phyloP scores from a whole-genome alignment of 805 yeast genomes.

The Yamadazyma olivae region DNA sequence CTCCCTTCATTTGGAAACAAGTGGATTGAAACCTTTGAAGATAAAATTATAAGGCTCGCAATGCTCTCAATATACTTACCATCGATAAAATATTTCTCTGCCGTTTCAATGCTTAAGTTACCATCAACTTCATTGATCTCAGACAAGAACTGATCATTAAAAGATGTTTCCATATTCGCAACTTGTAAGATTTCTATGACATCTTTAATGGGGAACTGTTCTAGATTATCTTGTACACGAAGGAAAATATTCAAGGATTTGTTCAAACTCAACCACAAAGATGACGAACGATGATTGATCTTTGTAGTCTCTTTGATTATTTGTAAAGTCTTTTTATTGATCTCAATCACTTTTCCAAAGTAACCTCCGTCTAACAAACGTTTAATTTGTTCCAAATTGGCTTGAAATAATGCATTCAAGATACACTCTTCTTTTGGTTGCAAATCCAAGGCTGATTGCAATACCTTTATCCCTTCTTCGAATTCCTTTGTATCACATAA shows the following conservation, averaged over 20 bases:
- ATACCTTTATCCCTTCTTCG: constrained; percentile 51
- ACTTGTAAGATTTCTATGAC: constrained; percentile 19
- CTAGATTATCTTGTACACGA: constrained; percentile 51
- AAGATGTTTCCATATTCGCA: constrained; percentile 5
- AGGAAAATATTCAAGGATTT: constrained; percentile 56
- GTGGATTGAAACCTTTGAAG: constrained; percentile 44
- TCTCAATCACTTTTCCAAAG: constrained; percentile 59
- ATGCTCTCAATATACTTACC: constrained; percentile 28
- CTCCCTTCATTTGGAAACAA: constrained; percentile 40
- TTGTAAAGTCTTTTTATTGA: constrained; percentile 46
- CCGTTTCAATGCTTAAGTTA: constrained; percentile 14
- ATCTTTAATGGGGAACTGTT: constrained; percentile 43
- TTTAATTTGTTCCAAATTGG: constrained; percentile 52
- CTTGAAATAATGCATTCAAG: constrained; percentile 53
- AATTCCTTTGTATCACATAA: constrained; percentile 63
- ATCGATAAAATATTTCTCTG: constrained; percentile 15
- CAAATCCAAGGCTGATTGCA: constrained; percentile 39
- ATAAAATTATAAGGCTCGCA: constrained; percentile 39
- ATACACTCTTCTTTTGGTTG: constrained; percentile 48
- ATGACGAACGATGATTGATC: constrained; percentile 39
- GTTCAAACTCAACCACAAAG: constrained; percentile 65
- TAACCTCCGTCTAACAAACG: constrained; percentile 57
- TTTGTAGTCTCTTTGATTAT: constrained; percentile 37
- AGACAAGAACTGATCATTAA: constrained; percentile 20
- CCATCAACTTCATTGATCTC: constrained; percentile 11